phyloP scores from a whole-genome alignment of 2,329 filamentous ascomycete genomes.

The Neoscytalidium dimidiatum region DNA sequence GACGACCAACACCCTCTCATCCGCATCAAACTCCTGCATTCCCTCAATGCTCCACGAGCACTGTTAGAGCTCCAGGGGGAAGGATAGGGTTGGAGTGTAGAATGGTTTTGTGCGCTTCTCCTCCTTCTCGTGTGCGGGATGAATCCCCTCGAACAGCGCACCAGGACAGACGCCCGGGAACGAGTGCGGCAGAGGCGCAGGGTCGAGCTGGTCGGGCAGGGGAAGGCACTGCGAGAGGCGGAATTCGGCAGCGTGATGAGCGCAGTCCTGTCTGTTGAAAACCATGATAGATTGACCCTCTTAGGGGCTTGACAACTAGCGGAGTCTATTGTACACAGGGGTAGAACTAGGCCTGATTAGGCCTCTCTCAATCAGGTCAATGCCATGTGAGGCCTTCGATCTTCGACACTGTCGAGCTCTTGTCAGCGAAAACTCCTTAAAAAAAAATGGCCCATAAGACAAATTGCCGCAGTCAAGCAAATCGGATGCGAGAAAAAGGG shows the following conservation, averaged over 20 bases:
- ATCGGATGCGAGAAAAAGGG: no score
- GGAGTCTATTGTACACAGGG: no score
- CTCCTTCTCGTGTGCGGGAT: background rate
- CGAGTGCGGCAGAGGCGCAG: background rate
- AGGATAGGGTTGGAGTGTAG: background rate
- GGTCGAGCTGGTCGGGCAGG: background rate
- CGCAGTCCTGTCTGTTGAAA: background rate
- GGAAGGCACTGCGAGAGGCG: conserved; percentile 8
- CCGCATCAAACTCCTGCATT: conserved; percentile 13
- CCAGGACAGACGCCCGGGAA: background rate
- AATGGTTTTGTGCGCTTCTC: background rate
- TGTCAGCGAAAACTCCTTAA: no score
- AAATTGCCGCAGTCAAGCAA: no score
- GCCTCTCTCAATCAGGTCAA: no score
- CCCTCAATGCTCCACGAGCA: conserved; percentile 2
- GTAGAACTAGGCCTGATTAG: no score
- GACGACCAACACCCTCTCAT: conserved; percentile 15
- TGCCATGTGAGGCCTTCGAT: no score
- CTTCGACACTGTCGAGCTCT: no score
- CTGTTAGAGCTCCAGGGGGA: background rate
- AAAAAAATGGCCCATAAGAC: no score
- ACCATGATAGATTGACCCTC: no score
- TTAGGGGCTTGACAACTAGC: no score
- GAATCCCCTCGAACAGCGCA: background rate
- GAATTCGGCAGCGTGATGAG: conserved; percentile 2